phyloP scores from a whole-genome alignment of 2,329 filamentous ascomycete genomes.

The Fulvia fulva region DNA sequence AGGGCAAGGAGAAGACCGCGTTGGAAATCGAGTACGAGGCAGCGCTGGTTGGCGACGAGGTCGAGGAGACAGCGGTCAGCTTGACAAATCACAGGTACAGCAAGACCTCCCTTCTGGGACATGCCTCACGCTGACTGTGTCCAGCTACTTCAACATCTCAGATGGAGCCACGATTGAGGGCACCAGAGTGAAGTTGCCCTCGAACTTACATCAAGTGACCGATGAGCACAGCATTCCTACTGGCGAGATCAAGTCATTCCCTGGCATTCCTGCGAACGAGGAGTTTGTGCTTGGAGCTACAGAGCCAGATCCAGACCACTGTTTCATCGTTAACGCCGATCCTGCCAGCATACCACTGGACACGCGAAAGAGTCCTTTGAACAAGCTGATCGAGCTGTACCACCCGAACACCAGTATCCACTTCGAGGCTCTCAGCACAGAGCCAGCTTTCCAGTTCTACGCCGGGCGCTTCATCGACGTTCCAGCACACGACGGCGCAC shows the following conservation, averaged over 20 bases:
- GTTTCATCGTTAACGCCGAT: constrained; percentile 72
- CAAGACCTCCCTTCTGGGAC: not conserved
- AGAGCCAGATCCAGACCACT: constrained; percentile 80
- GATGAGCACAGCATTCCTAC: constrained; percentile 72
- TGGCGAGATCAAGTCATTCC: constrained; percentile 60
- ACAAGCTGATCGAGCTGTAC: constrained; percentile 65
- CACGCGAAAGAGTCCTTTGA: constrained; percentile 55
- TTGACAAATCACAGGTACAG: constrained; percentile 88
- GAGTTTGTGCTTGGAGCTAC: constrained; percentile 68
- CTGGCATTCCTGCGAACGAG: constrained; percentile 60
- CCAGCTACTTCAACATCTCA: constrained; percentile 66
- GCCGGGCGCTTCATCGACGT: constrained; percentile 82
- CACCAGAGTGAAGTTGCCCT: constrained; percentile 56
- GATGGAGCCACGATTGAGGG: constrained; percentile 58
- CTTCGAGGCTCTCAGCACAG: constrained; percentile 83
- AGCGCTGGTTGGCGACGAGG: constrained; percentile 66
- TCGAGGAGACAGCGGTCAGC: constrained; percentile 86
- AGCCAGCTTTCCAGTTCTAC: constrained; percentile 97
- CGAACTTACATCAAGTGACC: constrained; percentile 66
- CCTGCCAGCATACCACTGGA: constrained; percentile 51
- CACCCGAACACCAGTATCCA: constrained; percentile 73
- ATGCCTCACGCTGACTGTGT: constrained; percentile 12
- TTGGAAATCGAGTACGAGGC: constrained; percentile 88
- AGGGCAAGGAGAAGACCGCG: constrained; percentile 62
- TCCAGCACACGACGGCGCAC: constrained; percentile 53